Evolutionary conservation across 2,329 filamentous ascomycete species (phyloP), one percentile per base, ranked within the genome.

Genomic region (Fusarium pseudocircinatum): DNA sequence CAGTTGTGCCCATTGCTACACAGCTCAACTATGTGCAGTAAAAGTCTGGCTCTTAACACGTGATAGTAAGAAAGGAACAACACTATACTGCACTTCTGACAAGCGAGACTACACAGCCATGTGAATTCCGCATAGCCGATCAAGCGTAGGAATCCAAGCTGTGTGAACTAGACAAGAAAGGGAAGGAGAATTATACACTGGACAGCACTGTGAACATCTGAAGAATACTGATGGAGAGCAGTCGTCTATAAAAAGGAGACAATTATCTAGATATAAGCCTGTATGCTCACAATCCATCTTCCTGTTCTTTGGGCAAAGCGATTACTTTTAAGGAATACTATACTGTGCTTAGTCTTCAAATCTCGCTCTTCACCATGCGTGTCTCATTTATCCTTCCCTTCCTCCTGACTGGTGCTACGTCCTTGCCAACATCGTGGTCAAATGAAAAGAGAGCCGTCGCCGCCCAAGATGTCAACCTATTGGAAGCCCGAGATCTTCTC

Each of bases 1-100:
- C 0, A 20, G 16, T 20, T 11, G 16, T 6, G n/a, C 16, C 10
- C 10, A 4, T 2, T 24, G n/a, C 8, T 14, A 34, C 1, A 24
- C 7, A 14, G 12, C 1, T 50, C 9, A 52, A 24, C 3, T 15
- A 7, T 15, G 2, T 18, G 14, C 1, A 28, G 13, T 11, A n/a
- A 28, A 14, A 4, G 2, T 13, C 24, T 9, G 6, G 18, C 2
- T 18, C 22, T 10, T 5, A 10, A 20, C n/a, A 36, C n/a, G 30
- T 34, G 30, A 15, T 14, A 24, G 16, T 6, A 52, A 36, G 8
- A 6, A 26, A 56, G 4, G 30, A 42, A 30, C 5, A 0, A n/a
- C 11, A 24, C 8, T 20, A 16, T 6, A 30, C 6, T 37, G 10
- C 2, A 16, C 20, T 52, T 24, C 11, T n/a, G 7, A 26, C 5